phyloP scores from a whole-genome alignment of 2,329 filamentous ascomycete species.

The Bimuria novae-zelandiae region DNA sequence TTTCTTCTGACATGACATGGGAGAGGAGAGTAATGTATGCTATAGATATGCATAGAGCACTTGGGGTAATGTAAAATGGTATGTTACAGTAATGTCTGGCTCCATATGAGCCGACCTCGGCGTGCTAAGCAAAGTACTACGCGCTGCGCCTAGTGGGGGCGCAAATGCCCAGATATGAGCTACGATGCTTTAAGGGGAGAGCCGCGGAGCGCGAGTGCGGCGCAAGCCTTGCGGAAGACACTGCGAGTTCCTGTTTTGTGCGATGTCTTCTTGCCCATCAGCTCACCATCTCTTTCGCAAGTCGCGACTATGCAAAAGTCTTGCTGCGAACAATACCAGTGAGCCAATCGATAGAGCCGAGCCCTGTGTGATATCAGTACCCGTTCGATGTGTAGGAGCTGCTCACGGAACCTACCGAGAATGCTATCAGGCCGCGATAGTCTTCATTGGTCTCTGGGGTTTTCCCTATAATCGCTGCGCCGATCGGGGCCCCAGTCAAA shows the following conservation, averaged over 20 bases:
- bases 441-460: slow-evolving; percentile 22
- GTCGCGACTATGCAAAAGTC: slow-evolving; percentile 3
- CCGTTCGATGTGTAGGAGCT: too few relatives aligned
- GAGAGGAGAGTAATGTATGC: too few relatives aligned
- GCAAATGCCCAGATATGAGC: background rate
- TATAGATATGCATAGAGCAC: background rate
- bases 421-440: slow-evolving; percentile 31
- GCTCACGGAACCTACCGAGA: slow-evolving; percentile 22
- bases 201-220: too few relatives aligned
- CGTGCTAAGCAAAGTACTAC: background rate
- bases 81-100: background rate
- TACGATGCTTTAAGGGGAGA: background rate
- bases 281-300: slow-evolving; percentile 4
- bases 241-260: too few relatives aligned
- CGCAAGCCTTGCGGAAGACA: too few relatives aligned
- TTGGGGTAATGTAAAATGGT: background rate
- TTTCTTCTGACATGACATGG: too few relatives aligned
- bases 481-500: slow-evolving; percentile 70
- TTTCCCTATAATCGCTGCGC: slow-evolving; percentile 50
- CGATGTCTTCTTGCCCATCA: too few relatives aligned
- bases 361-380: background rate
- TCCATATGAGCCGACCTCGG: background rate
- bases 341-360: slow-evolving; percentile 4
- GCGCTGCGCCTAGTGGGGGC: background rate
- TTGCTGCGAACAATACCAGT: slow-evolving; percentile 1